A percentile compares a stretch with the other conserved stretches of the same genome.
Evolutionary conservation across 495 filamentous ascomycete genomes (phyloP).

Genomic region (Coniosporium apollinis): DNA sequence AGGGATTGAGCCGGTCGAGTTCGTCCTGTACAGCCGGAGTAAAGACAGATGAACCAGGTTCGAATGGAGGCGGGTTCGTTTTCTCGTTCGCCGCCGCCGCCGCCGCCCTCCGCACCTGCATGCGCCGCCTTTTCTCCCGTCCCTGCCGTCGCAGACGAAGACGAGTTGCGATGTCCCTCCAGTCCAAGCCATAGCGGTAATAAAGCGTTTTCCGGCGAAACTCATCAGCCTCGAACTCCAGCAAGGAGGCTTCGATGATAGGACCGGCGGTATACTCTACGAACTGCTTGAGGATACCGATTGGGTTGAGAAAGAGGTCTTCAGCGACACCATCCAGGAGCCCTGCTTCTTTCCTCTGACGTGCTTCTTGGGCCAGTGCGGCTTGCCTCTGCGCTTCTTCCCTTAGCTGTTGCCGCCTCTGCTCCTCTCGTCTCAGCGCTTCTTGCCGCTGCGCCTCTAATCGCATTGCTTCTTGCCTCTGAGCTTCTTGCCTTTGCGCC

Average conservation of each 20-base stretch:
- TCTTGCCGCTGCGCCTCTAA: not conserved
- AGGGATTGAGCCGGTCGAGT: not conserved
- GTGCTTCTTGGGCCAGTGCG: not conserved
- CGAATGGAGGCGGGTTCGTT: not conserved
- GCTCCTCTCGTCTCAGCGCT: not conserved
- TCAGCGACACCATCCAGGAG: constrained; percentile 5
- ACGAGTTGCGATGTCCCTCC: constrained; percentile 11
- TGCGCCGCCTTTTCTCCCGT: constrained; percentile 4
- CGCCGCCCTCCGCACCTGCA: not conserved
- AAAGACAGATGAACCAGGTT: not conserved
- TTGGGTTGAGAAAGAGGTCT: constrained; percentile 6
- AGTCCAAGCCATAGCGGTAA: constrained; percentile 9
- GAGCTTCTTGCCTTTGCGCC: not conserved
- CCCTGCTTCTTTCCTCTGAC: too few species aligned
- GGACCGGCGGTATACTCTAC: constrained; percentile 8
- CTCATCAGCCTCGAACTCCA: constrained; percentile 7
- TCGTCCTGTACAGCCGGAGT: not conserved
- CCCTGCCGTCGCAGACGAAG: constrained; percentile 6
- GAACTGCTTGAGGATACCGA: constrained; percentile 13
- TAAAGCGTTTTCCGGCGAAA: constrained; percentile 5
- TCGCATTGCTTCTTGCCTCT: not conserved
- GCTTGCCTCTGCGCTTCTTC: not conserved
- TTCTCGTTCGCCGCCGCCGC: not conserved
- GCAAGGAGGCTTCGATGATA: constrained; percentile 4
- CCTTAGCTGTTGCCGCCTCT: not conserved